A percentile compares a stretch with the other conserved stretches of the same genome.
These are phyloP conservation scores for Friedmanniomyces simplex DNA, from an alignment of 495 filamentous ascomycete species.

Conservation along the genomic window DNA sequence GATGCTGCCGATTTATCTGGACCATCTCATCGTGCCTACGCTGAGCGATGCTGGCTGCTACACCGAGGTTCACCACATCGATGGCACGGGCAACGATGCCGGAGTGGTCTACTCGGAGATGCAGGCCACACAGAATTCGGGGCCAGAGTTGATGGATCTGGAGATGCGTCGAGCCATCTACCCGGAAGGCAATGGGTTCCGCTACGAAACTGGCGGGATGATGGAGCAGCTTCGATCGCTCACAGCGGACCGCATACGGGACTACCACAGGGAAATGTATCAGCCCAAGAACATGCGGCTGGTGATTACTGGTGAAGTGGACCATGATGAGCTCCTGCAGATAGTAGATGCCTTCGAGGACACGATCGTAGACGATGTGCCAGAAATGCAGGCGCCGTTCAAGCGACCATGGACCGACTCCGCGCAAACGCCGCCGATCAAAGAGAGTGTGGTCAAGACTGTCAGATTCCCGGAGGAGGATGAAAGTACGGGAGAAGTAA, in stretches of 20 bases:
- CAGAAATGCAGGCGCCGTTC: constrained; percentile 61
- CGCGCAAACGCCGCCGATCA: constrained; percentile 57
- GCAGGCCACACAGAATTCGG: constrained; percentile 85
- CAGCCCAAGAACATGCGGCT: constrained; percentile 92
- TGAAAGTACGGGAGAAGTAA: constrained; percentile 78
- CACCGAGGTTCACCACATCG: constrained; percentile 93
- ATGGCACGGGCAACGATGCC: constrained; percentile 86
- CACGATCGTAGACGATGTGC: constrained; percentile 70
- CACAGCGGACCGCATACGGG: constrained; percentile 77
- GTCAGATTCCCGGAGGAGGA: constrained; percentile 96
- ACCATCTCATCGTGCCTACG: constrained; percentile 85
- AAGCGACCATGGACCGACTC: constrained; percentile 88
- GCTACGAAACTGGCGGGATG: constrained; percentile 96
- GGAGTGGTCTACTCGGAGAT: constrained; percentile 98
- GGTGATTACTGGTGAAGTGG: constrained; percentile 78
- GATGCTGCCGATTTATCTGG: constrained; percentile 89
- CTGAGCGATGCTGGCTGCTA: constrained; percentile 87
- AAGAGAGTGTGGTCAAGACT: constrained; percentile 57
- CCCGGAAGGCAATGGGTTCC: constrained; percentile 79
- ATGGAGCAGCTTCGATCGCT: constrained; percentile 81
- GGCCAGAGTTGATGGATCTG: constrained; percentile 74
- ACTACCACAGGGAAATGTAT: constrained; percentile 95
- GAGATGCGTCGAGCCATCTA: constrained; percentile 68
- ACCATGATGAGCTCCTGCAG: constrained; percentile 66
- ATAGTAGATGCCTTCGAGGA: constrained; percentile 84